A percentile compares a stretch with the other conserved stretches of the same genome.
phyloP scores from a whole-genome alignment of 1,284 basidiomycete species.

The Irpex sp. region DNA sequence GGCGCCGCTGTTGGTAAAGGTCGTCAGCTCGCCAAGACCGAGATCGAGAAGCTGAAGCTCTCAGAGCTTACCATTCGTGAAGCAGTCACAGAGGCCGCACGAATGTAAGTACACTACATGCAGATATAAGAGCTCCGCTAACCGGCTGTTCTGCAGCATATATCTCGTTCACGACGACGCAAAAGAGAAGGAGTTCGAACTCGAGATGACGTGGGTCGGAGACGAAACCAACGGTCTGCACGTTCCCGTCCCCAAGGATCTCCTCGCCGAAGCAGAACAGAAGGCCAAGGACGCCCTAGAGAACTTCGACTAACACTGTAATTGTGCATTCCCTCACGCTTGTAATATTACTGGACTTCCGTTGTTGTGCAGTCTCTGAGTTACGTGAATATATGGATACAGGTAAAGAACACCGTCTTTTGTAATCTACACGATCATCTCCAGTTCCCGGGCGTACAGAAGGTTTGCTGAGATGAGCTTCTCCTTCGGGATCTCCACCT shows the following conservation, averaged over 20 bases:
- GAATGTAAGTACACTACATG: conserved; percentile 67
- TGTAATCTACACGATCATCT: conserved; percentile 76
- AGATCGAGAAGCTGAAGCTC: conserved; percentile 93
- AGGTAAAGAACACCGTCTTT: background rate
- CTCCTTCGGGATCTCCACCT: conserved; percentile 78
- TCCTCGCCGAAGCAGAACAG: conserved; percentile 82
- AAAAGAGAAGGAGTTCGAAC: conserved; percentile 97
- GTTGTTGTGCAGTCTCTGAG: background rate
- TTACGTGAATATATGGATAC: background rate
- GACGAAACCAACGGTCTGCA: conserved; percentile 83
- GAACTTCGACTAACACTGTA: conserved; percentile 70
- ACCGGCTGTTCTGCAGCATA: conserved; percentile 55
- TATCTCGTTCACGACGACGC: conserved; percentile 97
- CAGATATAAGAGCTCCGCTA: background rate
- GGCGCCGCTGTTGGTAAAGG: conserved; percentile 97
- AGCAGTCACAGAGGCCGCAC: conserved; percentile 90
- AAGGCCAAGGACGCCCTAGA: conserved; percentile 89
- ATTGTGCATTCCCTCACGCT: conserved; percentile 18
- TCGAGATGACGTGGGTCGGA: conserved; percentile 97
- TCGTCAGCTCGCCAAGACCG: conserved; percentile 95
- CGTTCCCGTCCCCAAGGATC: conserved; percentile 78
- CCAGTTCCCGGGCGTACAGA: conserved; percentile 79
- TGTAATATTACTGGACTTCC: conserved; percentile 19
- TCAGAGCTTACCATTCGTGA: conserved; percentile 75
- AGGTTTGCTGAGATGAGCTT: conserved; percentile 75